These are phyloP conservation scores for Opeltia flavorubescens DNA, from an alignment of 495 filamentous ascomycete species.

Conservation along the genomic window DNA sequence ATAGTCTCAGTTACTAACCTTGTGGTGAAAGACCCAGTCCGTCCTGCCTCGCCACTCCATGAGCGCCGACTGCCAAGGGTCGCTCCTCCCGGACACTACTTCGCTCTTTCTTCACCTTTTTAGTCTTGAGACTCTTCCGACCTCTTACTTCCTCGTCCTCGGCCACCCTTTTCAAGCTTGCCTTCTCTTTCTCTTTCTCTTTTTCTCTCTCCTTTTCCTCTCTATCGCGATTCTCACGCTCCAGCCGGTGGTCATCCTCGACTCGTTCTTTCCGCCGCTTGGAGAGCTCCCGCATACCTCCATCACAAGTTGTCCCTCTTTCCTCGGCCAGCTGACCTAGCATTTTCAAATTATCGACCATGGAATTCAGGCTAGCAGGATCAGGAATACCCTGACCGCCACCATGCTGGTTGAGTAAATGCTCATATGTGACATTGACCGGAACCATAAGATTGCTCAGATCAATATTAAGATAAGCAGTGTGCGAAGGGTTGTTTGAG, in stretches of 20 bases:
- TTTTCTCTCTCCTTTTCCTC: conserved; percentile 36
- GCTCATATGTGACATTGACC: conserved; percentile 49
- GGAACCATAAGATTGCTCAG: conserved; percentile 46
- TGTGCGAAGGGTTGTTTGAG: conserved; percentile 35
- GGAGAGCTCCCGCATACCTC: conserved; percentile 54
- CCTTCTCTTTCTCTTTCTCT: conserved; percentile 24
- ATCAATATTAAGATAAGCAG: conserved; percentile 45
- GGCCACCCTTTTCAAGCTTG: conserved; percentile 29
- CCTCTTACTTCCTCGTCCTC: conserved; percentile 34
- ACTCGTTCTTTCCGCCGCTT: conserved; percentile 47
- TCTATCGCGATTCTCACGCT: conserved; percentile 32
- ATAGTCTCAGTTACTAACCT: conserved; percentile 32
- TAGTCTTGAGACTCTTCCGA: conserved; percentile 30
- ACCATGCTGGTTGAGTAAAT: conserved; percentile 54
- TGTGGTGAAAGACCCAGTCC: conserved; percentile 40
- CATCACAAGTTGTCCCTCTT: conserved; percentile 49
- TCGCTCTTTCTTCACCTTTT: conserved; percentile 36
- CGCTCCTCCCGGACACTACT: conserved; percentile 38
- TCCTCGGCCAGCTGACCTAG: conserved; percentile 51
- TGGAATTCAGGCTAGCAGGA: conserved; percentile 53
- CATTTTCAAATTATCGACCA: conserved; percentile 52
- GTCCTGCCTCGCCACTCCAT: conserved; percentile 53
- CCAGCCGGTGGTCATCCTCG: conserved; percentile 27
- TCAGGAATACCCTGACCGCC: conserved; percentile 55
- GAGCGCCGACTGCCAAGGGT: conserved; percentile 46